These are phyloP conservation scores for Ceratocystis huliohia DNA, from an alignment of 2,329 filamentous ascomycete genomes.

Conservation along the genomic window DNA sequence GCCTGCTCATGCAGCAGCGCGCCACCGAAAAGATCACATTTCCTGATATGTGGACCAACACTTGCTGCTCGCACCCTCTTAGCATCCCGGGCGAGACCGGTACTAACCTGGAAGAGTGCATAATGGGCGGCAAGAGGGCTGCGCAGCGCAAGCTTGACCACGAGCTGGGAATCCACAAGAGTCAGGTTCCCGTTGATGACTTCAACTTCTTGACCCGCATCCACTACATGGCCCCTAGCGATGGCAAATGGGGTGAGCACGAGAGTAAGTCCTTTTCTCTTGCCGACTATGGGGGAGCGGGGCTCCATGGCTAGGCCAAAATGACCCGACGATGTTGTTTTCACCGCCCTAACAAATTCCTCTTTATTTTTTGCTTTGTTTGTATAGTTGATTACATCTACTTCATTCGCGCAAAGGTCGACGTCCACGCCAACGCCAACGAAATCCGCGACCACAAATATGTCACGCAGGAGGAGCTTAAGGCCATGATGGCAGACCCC, in stretches of 20 bases:
- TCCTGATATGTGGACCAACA: constrained; percentile 99
- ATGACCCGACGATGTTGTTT: too few species aligned
- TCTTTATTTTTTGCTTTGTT: too few species aligned
- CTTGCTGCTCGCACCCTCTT: constrained; percentile 94
- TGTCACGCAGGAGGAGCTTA: constrained; percentile 69
- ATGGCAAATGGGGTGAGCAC: constrained; percentile 98
- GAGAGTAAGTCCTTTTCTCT: constrained; percentile 55
- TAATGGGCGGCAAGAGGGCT: constrained; percentile 79
- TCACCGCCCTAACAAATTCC: too few species aligned
- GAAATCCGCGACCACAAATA: constrained; percentile 79
- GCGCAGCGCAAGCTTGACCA: constrained; percentile 89
- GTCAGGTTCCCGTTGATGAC: constrained; percentile 79
- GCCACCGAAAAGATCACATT: constrained; percentile 97
- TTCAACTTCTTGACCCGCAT: constrained; percentile 94
- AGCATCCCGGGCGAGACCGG: constrained; percentile 87
- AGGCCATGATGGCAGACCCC: constrained; percentile 71
- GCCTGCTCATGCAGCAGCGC: constrained; percentile 86
- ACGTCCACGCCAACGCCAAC: constrained; percentile 69
- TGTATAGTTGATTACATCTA: constrained; percentile 85
- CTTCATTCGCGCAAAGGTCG: constrained; percentile 85
- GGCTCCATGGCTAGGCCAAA: neutral
- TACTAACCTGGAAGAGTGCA: constrained; percentile 61
- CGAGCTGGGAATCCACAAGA: constrained; percentile 79
- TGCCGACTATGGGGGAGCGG: neutral
- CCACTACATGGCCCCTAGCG: constrained; percentile 93